Base-by-base conservation (phyloP, 208 protist genomes). In the Leishmania aethiopica region DNA sequence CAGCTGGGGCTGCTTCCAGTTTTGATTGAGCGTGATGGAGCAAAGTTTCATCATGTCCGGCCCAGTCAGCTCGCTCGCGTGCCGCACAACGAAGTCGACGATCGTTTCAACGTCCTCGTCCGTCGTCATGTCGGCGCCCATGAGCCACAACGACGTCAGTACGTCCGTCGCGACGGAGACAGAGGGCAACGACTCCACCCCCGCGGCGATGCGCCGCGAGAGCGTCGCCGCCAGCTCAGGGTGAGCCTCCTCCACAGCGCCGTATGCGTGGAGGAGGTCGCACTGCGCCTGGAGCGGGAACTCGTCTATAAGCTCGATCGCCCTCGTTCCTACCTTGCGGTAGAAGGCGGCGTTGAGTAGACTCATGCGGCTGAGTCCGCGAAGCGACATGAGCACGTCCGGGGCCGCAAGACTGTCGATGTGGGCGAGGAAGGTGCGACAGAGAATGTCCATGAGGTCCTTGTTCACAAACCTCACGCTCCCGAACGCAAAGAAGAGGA, bases 401-500 rank as follows among this genome's bases (percentile, higher is more conserved):
- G 87, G 81, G 22, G 93, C 83, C 19, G 83, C 72, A 32, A 97
- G 87, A 11, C 80, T 78, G 13, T 83, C 73, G 2, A 87, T 86
- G 70, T 94, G 72, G 1, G 74, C 75, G 28, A 87, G 62, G 47
- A 89, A 92, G 19, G 81, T 55, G 17, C 40, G 64, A 6, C 85
- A 80, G n/a, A 96, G 82, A 15, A 72, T 78, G 73, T 96, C 90
- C 75, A 96, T 85, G 45, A 97, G 84, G 51, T 80, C 60, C 78
- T 94, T 87, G 78, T 97, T 90, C 32, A 97, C 79, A 80, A 92
- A 97, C 69, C 92, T 92, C 19, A 75, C 90, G 13, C 84, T 79
- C 28, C 95, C 95, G 84, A 96, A 92, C n/a, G 93, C 95, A 53
- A 75, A 83, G 53, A 97, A 75, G 32, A 86, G 83, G 10, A 95